These are phyloP conservation scores for Akanthomyces uredinophilus DNA, from an alignment of 2,329 filamentous ascomycete species.

Conservation along the genomic window DNA sequence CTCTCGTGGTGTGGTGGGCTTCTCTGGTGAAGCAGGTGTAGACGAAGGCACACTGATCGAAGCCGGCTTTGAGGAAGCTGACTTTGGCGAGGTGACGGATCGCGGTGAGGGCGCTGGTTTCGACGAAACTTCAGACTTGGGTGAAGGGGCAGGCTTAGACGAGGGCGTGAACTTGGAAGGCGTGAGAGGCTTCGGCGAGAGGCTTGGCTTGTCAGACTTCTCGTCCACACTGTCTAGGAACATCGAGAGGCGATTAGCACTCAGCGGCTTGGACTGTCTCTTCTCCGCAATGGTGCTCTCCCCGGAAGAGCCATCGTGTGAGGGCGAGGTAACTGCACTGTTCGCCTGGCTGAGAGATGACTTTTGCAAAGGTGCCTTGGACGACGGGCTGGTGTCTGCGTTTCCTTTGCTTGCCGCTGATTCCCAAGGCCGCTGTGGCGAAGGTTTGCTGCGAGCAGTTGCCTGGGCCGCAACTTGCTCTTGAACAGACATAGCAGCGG, in stretches of 20 bases:
- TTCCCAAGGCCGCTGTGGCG: conserved; percentile 19
- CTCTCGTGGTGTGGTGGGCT: background rate
- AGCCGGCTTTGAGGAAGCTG: background rate
- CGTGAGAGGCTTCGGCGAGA: conserved; percentile 25
- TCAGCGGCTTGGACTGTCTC: conserved; percentile 28
- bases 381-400: background rate
- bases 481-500: conserved; percentile 28
- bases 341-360: too few relatives aligned
- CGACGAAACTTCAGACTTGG: background rate
- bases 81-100: background rate
- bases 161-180: conserved; percentile 31
- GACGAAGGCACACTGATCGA: background rate
- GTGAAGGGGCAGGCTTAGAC: background rate
- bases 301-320: background rate
- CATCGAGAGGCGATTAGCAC: conserved; percentile 54
- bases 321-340: background rate
- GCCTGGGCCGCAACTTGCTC: conserved; percentile 33
- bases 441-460: conserved; percentile 24
- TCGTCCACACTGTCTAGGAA: conserved; percentile 45
- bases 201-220: conserved; percentile 19
- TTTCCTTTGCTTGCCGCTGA: conserved; percentile 8
- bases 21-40: background rate
- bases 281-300: conserved; percentile 2
- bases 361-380: conserved; percentile 5
- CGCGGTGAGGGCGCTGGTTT: background rate